Conservation (phyloP, 2,329 filamentous ascomycete species). For the Teratosphaeria gauchensis region DNA sequence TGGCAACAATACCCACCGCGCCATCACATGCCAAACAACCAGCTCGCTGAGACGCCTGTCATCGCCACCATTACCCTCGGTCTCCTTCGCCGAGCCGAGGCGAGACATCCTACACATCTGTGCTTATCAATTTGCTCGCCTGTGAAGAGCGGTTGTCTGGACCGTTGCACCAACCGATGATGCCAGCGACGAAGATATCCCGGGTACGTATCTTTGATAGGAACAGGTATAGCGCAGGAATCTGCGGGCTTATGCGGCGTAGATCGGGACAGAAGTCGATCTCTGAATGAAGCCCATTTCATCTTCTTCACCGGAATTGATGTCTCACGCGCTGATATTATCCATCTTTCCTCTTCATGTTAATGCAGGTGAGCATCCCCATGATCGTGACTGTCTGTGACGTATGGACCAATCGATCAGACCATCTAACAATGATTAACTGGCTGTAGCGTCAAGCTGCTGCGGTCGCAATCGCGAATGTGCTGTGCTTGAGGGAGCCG, state of each 20-base stretch:
- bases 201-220: not conserved
- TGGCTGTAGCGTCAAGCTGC: too few relatives aligned
- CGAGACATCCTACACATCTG: too few relatives aligned
- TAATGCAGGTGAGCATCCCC: too few relatives aligned
- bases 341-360: too few relatives aligned
- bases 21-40: not conserved
- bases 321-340: not conserved
- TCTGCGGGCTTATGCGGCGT: not conserved
- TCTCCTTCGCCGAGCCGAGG: not conserved
- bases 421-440: too few relatives aligned
- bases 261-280: not conserved
- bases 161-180: not conserved
- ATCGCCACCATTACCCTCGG: not conserved
- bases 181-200: not conserved
- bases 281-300: not conserved
- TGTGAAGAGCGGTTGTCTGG: not conserved
- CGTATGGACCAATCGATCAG: too few relatives aligned
- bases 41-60: not conserved
- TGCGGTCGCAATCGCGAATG: too few relatives aligned
- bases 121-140: not conserved
- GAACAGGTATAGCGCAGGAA: not conserved
- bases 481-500: too few relatives aligned
- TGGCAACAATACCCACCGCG: not conserved
- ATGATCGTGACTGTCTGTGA: too few relatives aligned
- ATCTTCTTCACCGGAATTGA: not conserved